Evolutionary conservation across 495 filamentous ascomycete genomes (phyloP).

Genomic region (Cudoniella acicularis): DNA sequence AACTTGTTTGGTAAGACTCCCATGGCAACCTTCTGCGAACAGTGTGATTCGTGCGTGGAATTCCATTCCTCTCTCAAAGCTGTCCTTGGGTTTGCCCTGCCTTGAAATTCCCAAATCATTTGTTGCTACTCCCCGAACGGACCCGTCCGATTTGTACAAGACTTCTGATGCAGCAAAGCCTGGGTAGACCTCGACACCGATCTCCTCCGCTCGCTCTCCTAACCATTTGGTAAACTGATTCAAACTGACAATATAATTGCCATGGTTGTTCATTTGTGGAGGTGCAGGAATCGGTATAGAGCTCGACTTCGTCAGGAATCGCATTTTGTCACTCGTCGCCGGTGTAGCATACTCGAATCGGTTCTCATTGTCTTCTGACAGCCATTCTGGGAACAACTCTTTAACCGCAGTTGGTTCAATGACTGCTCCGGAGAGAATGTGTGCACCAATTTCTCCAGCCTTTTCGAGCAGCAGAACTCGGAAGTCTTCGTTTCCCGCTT

Average conservation of each 20-base stretch:
- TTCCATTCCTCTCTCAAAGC: slow-evolving; percentile 97
- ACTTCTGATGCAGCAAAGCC: slow-evolving; percentile 94
- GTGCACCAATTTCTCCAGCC: slow-evolving; percentile 89
- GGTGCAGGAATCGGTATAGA: slow-evolving; percentile 80
- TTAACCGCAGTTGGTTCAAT: slow-evolving; percentile 86
- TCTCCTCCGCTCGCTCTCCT: slow-evolving; percentile 87
- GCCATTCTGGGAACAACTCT: slow-evolving; percentile 92
- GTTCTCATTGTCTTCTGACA: slow-evolving; percentile 77
- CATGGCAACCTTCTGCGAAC: slow-evolving; percentile 96
- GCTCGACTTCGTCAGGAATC: slow-evolving; percentile 82
- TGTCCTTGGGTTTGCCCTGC: slow-evolving; percentile 79
- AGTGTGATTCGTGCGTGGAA: slow-evolving; percentile 93
- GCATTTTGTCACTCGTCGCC: slow-evolving; percentile 81
- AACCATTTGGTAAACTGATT: slow-evolving; percentile 95
- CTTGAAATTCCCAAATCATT: slow-evolving; percentile 87
- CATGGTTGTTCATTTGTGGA: slow-evolving; percentile 97
- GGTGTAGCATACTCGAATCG: slow-evolving; percentile 82
- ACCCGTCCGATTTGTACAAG: slow-evolving; percentile 80
- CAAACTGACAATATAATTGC: slow-evolving; percentile 95
- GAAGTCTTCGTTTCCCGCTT: slow-evolving; percentile 94
- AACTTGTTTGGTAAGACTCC: slow-evolving; percentile 92
- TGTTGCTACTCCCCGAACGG: slow-evolving; percentile 91
- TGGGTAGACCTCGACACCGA: slow-evolving; percentile 97
- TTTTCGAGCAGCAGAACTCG: slow-evolving; percentile 92
- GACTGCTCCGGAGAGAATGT: slow-evolving; percentile 94